A percentile compares a stretch with the other conserved stretches of the same genome.
phyloP scores from a whole-genome alignment of 73 alveolate species.

The Urostyla sp. region DNA sequence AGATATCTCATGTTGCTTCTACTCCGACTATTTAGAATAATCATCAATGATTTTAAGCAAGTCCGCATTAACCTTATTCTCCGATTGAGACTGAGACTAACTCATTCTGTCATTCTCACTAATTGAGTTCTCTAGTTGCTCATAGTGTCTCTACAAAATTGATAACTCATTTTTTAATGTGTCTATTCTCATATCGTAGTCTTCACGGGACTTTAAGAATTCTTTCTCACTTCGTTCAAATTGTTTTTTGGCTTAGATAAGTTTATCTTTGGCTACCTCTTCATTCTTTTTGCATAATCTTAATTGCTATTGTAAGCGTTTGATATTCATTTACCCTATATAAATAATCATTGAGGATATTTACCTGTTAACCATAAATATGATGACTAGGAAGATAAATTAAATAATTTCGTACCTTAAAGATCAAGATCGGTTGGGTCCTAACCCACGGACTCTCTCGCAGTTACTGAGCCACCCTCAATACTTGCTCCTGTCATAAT shows the following conservation, averaged over 20 bases:
- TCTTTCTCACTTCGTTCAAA: conserved; percentile 49
- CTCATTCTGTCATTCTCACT: conserved; percentile 37
- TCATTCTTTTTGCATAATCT: conserved; percentile 42
- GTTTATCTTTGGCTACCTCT: conserved; percentile 36
- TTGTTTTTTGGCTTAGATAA: conserved; percentile 7
- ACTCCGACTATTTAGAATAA: conserved; percentile 23
- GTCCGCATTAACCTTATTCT: not conserved
- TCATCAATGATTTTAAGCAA: conserved; percentile 37
- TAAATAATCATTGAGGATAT: not conserved
- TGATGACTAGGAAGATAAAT: not conserved
- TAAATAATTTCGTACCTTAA: not conserved
- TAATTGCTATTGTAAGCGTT: conserved; percentile 27
- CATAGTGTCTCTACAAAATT: conserved; percentile 45
- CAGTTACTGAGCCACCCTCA: no score
- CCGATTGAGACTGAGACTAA: conserved; percentile 11
- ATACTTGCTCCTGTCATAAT: not conserved
- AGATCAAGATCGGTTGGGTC: not conserved
- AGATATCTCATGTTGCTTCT: conserved; percentile 23
- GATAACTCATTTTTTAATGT: conserved; percentile 20
- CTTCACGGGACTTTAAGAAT: conserved; percentile 19
- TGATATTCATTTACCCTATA: conserved; percentile 14
- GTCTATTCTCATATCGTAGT: conserved; percentile 40
- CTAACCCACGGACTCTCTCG: no score
- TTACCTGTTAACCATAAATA: not conserved
- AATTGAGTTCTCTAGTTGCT: conserved; percentile 29